Evolutionary conservation across 805 yeast species (phyloP), one percentile per base, ranked within the genome.

Genomic region (Zygosaccharomyces siamensis): DNA sequence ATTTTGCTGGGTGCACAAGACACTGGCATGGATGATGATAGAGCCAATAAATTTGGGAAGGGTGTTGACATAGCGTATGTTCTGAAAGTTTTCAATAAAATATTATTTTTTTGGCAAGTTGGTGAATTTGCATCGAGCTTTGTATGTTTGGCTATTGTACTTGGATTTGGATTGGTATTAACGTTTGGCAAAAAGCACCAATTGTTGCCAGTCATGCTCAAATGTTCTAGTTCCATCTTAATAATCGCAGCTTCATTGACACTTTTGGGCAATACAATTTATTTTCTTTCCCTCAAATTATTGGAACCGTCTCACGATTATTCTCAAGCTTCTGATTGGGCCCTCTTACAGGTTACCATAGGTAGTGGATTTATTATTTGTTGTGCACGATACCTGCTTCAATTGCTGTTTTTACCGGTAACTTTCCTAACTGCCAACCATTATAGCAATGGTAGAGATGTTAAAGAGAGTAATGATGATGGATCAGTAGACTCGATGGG

Each of bases 301-400:
- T 45, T 59, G n/a, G 59, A 54, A 28, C 58, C 58, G 0, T 39
- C 49, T 11, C 35, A 39, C 8, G 51, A 47, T 28, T 48, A 47
- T n/a, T 36, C 45, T 3, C 45, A 30, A 38, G 24, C 20, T 1
- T 48, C 48, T 11, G 53, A 49, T 5, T 57, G 60, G 60, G 62
- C 59, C 28, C 41, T 59, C n/a, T 27, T 61, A 11, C 44, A 50
- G 37, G 50, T 59, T 0, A 43, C 43, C 10, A 31, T 55, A 12
- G 63, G 63, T 4, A 45, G 53, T 21, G 65, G 63, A 6, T 61
- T 57, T 37, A 47, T 58, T 5, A 33, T 60, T 21, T 46, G 55
- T 21, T 50, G 53, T 39, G 46, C 53, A 20, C 50, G 62, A 23
- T 56, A 50, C 33, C 47, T 42, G 5, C 16, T 54, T 5, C 63